phyloP scores from a whole-genome alignment of 768 basidiomycete species.

The Mycena latifolia region DNA sequence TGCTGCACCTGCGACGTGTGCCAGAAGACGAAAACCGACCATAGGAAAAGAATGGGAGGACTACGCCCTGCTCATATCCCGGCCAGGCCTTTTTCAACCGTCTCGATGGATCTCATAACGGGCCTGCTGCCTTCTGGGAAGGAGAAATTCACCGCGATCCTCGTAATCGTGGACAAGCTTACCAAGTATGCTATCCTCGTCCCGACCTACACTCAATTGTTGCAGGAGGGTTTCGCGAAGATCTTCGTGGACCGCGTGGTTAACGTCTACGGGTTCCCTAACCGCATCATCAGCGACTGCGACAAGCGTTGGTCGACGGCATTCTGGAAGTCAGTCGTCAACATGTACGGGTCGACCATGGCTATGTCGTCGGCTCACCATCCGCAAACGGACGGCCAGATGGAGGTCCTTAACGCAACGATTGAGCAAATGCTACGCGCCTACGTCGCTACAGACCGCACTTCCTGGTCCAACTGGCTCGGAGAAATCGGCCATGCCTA shows the following conservation, averaged over 20 bases:
- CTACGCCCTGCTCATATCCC: conserved; percentile 8
- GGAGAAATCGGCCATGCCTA: conserved; percentile 43
- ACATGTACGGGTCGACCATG: background rate
- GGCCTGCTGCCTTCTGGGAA: background rate
- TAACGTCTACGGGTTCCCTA: background rate
- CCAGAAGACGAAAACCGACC: conserved; percentile 14
- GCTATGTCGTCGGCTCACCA: conserved; percentile 47
- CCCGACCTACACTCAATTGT: conserved; percentile 34
- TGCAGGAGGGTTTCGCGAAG: conserved; percentile 15
- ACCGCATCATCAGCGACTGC: conserved; percentile 16
- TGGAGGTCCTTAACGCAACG: conserved; percentile 44
- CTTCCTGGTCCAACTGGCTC: conserved; percentile 42
- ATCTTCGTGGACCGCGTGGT: conserved; percentile 15
- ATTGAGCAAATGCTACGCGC: conserved; percentile 45
- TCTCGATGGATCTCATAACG: conserved; percentile 9
- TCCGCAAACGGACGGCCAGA: conserved; percentile 54
- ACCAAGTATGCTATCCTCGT: conserved; percentile 15
- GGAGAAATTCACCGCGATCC: too few relatives aligned
- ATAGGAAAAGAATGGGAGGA: conserved; percentile 11
- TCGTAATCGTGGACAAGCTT: conserved; percentile 45
- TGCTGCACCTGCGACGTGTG: conserved; percentile 16
- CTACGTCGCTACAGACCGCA: conserved; percentile 39
- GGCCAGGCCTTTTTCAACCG: background rate
- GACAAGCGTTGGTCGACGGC: conserved; percentile 21
- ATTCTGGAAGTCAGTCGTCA: conserved; percentile 34